A percentile compares a stretch with the other conserved stretches of the same genome.
These are phyloP conservation scores for Ceratocystis huliohia DNA, from an alignment of 2,329 filamentous ascomycete species.

Conservation along the genomic window DNA sequence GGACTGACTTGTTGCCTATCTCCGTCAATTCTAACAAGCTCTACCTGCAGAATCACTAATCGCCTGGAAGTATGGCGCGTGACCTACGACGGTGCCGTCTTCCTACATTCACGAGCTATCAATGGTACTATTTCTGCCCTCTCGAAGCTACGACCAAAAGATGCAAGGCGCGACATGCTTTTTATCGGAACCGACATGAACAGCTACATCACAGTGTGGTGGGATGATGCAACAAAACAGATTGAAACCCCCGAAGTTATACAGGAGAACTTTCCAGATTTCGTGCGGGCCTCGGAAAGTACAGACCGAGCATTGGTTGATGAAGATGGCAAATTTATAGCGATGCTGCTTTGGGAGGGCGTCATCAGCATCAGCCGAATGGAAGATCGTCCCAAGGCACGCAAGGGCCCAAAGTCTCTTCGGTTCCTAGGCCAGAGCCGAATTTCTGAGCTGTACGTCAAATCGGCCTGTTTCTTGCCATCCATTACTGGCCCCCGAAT, in stretches of 20 bases:
- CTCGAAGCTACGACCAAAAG: constrained; percentile 62
- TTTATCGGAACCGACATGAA: constrained; percentile 86
- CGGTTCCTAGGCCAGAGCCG: constrained; percentile 40
- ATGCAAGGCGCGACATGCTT: constrained; percentile 66
- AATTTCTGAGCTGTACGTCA: constrained; percentile 47
- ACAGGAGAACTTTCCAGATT: constrained; percentile 42
- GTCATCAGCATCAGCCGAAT: constrained; percentile 44
- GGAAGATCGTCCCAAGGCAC: constrained; percentile 26
- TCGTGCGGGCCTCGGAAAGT: constrained; percentile 66
- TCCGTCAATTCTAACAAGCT: constrained; percentile 23
- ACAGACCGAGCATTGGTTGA: constrained; percentile 76
- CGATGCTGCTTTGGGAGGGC: constrained; percentile 48
- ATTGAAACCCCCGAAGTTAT: constrained; percentile 42
- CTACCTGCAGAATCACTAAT: constrained; percentile 56
- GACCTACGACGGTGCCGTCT: constrained; percentile 48
- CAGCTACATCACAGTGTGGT: constrained; percentile 80
- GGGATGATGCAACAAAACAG: constrained; percentile 49
- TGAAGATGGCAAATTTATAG: constrained; percentile 53
- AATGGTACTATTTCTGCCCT: constrained; percentile 83
- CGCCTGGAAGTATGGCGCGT: constrained; percentile 72
- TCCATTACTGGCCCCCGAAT: constrained; percentile 46
- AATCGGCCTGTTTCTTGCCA: constrained; percentile 44
- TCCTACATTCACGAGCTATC: constrained; percentile 57
- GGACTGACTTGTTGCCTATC: background rate
- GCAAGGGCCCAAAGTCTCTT: constrained; percentile 12